phyloP scores from a whole-genome alignment of 495 filamentous ascomycete species.

The Geopyxis carbonaria region DNA sequence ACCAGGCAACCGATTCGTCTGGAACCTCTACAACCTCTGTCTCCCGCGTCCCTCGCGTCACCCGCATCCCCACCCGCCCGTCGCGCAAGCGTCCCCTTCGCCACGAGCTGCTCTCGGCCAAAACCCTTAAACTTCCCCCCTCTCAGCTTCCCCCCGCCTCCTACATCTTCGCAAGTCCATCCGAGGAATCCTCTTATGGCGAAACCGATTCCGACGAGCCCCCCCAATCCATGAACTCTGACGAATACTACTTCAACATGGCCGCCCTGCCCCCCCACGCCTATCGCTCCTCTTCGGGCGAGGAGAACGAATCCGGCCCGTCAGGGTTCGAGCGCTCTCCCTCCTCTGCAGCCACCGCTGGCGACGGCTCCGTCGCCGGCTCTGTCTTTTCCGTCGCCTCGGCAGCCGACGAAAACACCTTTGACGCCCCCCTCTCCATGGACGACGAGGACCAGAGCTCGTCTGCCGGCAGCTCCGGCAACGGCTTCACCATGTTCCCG shows the following conservation, averaged over 20 bases:
- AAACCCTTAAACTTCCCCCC: conserved; percentile 16
- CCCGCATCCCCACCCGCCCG: conserved; percentile 2
- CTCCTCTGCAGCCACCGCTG: conserved; percentile 21
- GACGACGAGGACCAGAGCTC: conserved; percentile 2
- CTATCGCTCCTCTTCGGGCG: conserved; percentile 9
- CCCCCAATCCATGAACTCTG: conserved; percentile 18
- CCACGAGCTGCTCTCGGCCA: conserved; percentile 20
- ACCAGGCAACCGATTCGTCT: conserved; percentile 4
- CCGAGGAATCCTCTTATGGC: conserved; percentile 22
- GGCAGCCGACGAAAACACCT: not conserved
- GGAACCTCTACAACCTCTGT: conserved; percentile 4
- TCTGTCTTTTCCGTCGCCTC: conserved; percentile 1
- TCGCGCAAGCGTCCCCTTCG: conserved; percentile 12
- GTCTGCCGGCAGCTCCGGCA: not conserved
- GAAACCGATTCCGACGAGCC: conserved; percentile 18
- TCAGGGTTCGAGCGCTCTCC: conserved; percentile 9
- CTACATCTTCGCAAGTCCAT: conserved; percentile 18
- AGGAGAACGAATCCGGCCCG: conserved; percentile 10
- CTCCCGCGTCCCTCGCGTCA: conserved; percentile 9
- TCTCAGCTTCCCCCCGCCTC: conserved; percentile 21
- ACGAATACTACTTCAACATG: conserved; percentile 11
- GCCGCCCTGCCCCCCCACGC: conserved; percentile 11
- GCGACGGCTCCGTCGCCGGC: conserved; percentile 16
- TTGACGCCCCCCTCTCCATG: conserved; percentile 1
- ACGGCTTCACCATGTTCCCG: not conserved